Evolutionary conservation across 2,329 filamentous ascomycete genomes (phyloP).

Genomic region (Phaeosphaeriaceae sp.): DNA sequence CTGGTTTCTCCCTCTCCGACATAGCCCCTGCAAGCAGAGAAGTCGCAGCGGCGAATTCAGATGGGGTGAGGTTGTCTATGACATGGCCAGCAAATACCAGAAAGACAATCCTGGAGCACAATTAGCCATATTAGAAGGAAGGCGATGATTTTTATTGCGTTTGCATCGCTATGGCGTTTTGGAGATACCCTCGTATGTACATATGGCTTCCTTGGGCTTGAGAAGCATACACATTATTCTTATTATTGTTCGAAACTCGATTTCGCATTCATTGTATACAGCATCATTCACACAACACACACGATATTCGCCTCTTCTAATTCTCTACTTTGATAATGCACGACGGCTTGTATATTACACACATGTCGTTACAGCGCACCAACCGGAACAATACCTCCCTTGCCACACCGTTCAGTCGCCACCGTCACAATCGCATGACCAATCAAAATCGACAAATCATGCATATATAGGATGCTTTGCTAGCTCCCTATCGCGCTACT

Average conservation of each 20-base stretch:
- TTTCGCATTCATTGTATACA: not conserved
- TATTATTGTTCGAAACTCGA: not conserved
- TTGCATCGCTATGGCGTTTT: conserved; percentile 23
- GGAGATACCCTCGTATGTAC: conserved; percentile 28
- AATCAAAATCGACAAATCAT: not conserved
- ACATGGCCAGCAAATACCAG: conserved; percentile 38
- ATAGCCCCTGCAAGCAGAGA: conserved; percentile 77
- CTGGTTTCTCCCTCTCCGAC: conserved; percentile 80
- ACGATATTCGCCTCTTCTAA: not conserved
- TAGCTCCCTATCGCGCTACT: not conserved
- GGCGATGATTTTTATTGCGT: conserved; percentile 3
- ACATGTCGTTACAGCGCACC: not conserved
- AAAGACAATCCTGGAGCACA: conserved; percentile 26
- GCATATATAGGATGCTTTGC: not conserved
- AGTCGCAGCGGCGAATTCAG: conserved; percentile 71
- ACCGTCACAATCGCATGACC: not conserved
- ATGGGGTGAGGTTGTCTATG: conserved; percentile 66
- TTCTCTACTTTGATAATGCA: not conserved
- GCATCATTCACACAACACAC: not conserved
- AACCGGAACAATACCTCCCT: not conserved
- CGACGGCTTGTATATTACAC: not conserved
- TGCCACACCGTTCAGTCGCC: not conserved
- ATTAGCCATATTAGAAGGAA: conserved; percentile 24
- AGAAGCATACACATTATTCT: not conserved
- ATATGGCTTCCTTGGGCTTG: not conserved